phyloP scores from a whole-genome alignment of 2,329 filamentous ascomycete genomes.

The Pseudogymnoascus sp. region DNA sequence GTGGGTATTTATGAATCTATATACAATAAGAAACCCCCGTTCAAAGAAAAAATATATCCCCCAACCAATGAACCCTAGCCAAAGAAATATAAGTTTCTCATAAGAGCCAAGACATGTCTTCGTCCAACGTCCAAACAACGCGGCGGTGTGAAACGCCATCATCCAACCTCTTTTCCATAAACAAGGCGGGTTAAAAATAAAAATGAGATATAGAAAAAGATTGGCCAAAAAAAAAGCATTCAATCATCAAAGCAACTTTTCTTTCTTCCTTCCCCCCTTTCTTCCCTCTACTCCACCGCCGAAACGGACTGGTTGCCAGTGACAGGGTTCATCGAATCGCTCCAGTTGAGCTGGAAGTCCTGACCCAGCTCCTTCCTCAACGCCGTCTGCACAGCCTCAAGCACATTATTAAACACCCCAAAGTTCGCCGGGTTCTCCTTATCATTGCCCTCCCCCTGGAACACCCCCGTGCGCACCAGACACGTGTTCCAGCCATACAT shows the following conservation, averaged over 20 bases:
- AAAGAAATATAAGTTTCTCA: not conserved
- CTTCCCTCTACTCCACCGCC: constrained; percentile 42
- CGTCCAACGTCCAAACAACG: not conserved
- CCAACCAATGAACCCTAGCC: not conserved
- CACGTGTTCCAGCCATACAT: constrained; percentile 79
- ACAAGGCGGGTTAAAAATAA: not conserved
- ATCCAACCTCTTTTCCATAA: not conserved
- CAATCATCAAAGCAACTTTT: not conserved
- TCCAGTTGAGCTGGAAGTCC: constrained; percentile 67
- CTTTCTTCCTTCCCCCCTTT: not conserved
- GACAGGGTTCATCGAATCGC: constrained; percentile 62
- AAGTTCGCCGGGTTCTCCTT: constrained; percentile 69
- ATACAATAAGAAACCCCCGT: not conserved
- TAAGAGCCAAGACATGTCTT: not conserved
- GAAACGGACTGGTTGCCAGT: constrained; percentile 43
- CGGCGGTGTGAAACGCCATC: not conserved
- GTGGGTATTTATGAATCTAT: not conserved
- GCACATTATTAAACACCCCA: constrained; percentile 65
- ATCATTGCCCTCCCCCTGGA: constrained; percentile 69
- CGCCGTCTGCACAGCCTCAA: constrained; percentile 61
- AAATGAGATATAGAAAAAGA: too few species aligned
- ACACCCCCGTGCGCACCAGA: constrained; percentile 68
- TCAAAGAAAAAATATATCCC: not conserved
- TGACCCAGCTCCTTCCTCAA: constrained; percentile 62
- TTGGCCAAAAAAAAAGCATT: not conserved